Conservation (phyloP, 495 filamentous ascomycete genomes). For the Penicillium lagena region DNA sequence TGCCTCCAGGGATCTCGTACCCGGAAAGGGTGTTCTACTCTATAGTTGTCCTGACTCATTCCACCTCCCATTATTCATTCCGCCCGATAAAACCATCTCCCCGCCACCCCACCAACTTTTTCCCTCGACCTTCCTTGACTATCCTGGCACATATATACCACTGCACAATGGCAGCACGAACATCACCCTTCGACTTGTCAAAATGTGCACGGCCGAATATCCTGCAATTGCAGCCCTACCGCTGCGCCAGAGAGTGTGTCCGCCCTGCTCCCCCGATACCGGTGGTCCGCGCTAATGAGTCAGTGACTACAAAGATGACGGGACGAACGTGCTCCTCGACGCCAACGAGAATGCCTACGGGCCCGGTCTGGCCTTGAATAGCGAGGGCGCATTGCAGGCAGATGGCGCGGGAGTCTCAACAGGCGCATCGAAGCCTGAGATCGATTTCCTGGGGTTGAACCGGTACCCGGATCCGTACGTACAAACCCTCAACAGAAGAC, state of each 20-base stretch:
- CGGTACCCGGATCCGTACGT: conserved; percentile 89
- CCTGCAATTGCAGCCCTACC: conserved; percentile 72
- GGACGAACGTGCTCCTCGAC: conserved; percentile 92
- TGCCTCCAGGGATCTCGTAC: not conserved
- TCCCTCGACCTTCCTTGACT: conserved; percentile 1
- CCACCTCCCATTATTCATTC: not conserved
- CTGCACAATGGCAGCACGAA: conserved; percentile 31
- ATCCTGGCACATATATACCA: not conserved
- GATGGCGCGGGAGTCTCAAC: conserved; percentile 28
- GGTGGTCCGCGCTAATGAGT: conserved; percentile 22
- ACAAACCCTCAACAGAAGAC: not conserved
- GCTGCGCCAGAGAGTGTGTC: conserved; percentile 75
- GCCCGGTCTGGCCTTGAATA: conserved; percentile 53
- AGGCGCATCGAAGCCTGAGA: conserved; percentile 33
- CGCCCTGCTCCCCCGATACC: conserved; percentile 6
- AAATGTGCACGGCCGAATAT: conserved; percentile 84
- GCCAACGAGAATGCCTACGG: conserved; percentile 98
- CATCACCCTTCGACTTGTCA: conserved; percentile 61
- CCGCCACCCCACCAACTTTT: conserved; percentile 19
- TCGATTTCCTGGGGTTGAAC: conserved; percentile 76
- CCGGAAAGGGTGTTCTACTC: not conserved
- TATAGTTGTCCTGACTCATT: not conserved
- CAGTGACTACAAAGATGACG: conserved; percentile 98
- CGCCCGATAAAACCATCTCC: not conserved
- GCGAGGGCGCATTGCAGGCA: conserved; percentile 37